phyloP scores from a whole-genome alignment of 176 grass and related monocot species.

The Carex scoparia region DNA sequence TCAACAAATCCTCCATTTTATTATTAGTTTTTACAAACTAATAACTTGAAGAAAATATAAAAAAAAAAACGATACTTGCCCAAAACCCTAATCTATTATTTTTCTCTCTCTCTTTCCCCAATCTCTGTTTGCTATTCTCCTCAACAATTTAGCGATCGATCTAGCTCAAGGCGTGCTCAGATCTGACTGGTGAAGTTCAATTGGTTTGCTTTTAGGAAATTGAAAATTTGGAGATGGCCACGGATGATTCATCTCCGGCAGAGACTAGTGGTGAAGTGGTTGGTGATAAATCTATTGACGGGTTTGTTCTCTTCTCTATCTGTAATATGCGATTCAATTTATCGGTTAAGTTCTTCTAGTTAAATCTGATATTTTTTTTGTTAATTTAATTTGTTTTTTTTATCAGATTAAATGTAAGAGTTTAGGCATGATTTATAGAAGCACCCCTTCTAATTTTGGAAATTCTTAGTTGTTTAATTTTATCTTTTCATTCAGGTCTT shows the following conservation, averaged over 20 bases:
- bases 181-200: constrained; percentile 12
- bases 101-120: constrained; percentile 15
- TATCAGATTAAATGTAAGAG: constrained; percentile 7
- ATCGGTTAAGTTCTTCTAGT: not conserved
- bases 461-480: not conserved
- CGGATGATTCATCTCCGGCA: constrained; percentile 14
- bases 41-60: not conserved
- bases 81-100: constrained; percentile 19
- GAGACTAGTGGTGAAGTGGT: constrained; percentile 24
- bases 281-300: constrained; percentile 24
- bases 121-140: not conserved
- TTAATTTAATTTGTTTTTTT: not conserved
- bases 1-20: constrained; percentile 19
- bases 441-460: not conserved
- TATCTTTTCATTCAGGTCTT: constrained; percentile 31
- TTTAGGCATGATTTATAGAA: not conserved
- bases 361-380: not conserved
- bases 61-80: not conserved
- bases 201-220: constrained; percentile 17
- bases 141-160: not conserved
- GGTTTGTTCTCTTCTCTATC: not conserved
- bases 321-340: not conserved
- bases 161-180: constrained; percentile 21
- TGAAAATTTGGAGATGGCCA: constrained; percentile 7
- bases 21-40: not conserved